Base-by-base conservation (phyloP, 345 rosid species). In the Camelina neglecta region DNA sequence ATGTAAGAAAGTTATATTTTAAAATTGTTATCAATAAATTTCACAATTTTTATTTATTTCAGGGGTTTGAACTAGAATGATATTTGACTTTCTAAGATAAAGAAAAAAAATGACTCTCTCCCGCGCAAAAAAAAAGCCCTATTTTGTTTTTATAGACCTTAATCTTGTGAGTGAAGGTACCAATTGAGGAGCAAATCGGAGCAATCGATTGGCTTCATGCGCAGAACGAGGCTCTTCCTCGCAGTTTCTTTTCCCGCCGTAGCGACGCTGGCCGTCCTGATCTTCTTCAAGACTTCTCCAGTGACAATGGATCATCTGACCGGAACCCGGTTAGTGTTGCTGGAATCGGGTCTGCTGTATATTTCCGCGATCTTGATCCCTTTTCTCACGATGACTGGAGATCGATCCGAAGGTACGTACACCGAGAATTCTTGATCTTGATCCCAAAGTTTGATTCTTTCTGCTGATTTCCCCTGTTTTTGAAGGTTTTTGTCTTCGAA, bases 121-220 rank as follows among this genome's bases (percentile, higher is more conserved):
- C 75, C 80, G 81, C 81, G 71, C 74, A 65, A 55, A 63, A 3
- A 1, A 29, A 39, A 54, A 62, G 50, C 24, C 60, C 44, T 65
- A 47, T 11, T 1, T 12, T 21, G 36, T 1, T 11, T 18, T 35
- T n/a, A 10, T 1, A 61, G 24, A 53, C 2, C 8, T 58, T 49
- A 50, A 18, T 3, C 55, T 12, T 57, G 55, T 8, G 61, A 59
- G 1, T 38, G 59, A 65, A 90, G 96, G 93, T 89, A 42, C 89
- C 95, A 3, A 87, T 93, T 29, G 62, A 81, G 51, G 75, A 86
- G 67, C 69, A 81, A 63, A 84, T 91, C 5, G 88, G 81, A 51
- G 93, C 98, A 56, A 88, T 90, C 44, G 86, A 89, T 58, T 93
- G 98, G 98, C 92, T 90, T 16, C 89, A 89, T 64, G 87, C 91